Conservation (phyloP, 2,329 filamentous ascomycete genomes). For the Berkeleyomyces rouxiae region DNA sequence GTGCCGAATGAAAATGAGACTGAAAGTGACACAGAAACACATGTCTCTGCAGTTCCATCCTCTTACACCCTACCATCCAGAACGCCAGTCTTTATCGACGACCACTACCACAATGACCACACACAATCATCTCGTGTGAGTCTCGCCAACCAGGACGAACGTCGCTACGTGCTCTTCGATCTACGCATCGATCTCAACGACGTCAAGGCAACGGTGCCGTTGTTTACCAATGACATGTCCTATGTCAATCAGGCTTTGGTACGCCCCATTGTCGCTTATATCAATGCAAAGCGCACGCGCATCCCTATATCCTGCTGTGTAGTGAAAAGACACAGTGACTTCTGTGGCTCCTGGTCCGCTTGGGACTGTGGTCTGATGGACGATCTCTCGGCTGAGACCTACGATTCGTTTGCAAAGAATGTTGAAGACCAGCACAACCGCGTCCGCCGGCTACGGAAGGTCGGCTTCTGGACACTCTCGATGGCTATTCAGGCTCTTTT, state of each 20-base stretch:
- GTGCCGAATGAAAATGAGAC: neutral
- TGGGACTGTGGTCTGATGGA: conserved; percentile 91
- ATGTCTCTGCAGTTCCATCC: conserved; percentile 9
- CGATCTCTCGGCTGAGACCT: conserved; percentile 82
- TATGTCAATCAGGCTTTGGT: conserved; percentile 95
- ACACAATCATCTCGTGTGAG: neutral
- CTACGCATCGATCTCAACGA: conserved; percentile 90
- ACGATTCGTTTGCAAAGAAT: conserved; percentile 82
- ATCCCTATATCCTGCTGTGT: conserved; percentile 92
- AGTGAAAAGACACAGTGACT: conserved; percentile 75
- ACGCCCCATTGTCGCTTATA: conserved; percentile 91
- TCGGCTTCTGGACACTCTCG: conserved; percentile 89
- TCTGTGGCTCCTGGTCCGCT: conserved; percentile 88
- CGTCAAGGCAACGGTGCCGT: conserved; percentile 76
- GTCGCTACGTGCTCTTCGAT: conserved; percentile 81
- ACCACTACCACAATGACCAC: conserved; percentile 13
- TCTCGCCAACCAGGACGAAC: conserved; percentile 34
- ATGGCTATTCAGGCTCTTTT: conserved; percentile 86
- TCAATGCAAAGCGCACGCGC: conserved; percentile 87
- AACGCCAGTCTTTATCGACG: conserved; percentile 8
- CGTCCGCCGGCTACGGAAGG: conserved; percentile 78
- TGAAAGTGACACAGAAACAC: conserved; percentile 3
- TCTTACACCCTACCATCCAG: conserved; percentile 11
- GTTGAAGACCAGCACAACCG: conserved; percentile 79
- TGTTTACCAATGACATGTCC: conserved; percentile 81